Percentiles rank a stretch among this genome's conserved stretches.
These are phyloP conservation scores for Xylaria sp. DNA, from an alignment of 2,329 filamentous ascomycete species.

Conservation along the genomic window DNA sequence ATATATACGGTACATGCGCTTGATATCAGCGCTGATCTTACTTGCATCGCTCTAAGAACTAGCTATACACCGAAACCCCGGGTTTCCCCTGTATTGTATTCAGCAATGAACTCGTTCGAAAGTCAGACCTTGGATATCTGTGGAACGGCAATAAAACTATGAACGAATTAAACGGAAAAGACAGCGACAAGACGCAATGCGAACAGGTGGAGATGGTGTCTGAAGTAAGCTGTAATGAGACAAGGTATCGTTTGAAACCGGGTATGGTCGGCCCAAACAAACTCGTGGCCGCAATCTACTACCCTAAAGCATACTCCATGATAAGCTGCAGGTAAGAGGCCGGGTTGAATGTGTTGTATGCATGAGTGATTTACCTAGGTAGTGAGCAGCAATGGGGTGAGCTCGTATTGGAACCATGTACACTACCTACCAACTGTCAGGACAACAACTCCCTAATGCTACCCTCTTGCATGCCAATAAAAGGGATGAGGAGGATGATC, in stretches of 20 bases:
- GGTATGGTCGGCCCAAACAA: slow-evolving; percentile 24
- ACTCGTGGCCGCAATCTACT: slow-evolving; percentile 16
- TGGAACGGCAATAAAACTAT: not conserved
- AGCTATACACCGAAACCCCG: not conserved
- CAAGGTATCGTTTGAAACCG: slow-evolving; percentile 5
- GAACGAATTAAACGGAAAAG: not conserved
- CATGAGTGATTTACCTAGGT: slow-evolving; percentile 12
- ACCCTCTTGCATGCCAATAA: slow-evolving; percentile 21
- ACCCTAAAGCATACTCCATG: slow-evolving; percentile 1
- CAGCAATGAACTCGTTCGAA: not conserved
- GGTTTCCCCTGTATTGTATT: not conserved
- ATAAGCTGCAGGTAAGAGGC: slow-evolving; percentile 19
- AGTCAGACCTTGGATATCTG: not conserved
- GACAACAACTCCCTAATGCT: slow-evolving; percentile 23
- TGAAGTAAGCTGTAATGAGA: slow-evolving; percentile 7
- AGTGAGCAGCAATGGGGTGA: slow-evolving; percentile 20
- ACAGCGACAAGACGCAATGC: not conserved
- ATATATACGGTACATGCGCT: slow-evolving; percentile 5
- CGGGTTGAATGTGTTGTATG: slow-evolving; percentile 18
- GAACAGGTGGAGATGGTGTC: slow-evolving; percentile 12
- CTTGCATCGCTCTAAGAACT: slow-evolving; percentile 15
- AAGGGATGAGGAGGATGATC: slow-evolving; percentile 4
- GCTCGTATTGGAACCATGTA: slow-evolving; percentile 33
- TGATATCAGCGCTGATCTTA: slow-evolving; percentile 25
- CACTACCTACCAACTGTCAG: not conserved